Evolutionary conservation across 768 basidiomycete species (phyloP).

Genomic region (Pleurotus cornucopiae): DNA sequence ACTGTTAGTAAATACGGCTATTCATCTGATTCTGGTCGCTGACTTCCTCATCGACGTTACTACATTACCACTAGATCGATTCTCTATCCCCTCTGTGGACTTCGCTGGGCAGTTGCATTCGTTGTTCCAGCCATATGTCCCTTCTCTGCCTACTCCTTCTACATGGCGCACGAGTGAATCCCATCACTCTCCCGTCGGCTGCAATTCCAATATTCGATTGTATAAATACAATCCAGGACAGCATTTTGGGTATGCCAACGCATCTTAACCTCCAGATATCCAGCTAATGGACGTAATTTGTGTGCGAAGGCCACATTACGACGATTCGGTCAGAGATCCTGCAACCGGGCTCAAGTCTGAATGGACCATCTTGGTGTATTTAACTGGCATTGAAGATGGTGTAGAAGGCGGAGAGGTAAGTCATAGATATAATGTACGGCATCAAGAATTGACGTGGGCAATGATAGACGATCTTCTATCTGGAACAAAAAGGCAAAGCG

Average conservation of each 20-base stretch:
- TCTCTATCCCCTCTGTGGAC: conserved; percentile 50
- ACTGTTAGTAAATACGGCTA: conserved; percentile 38
- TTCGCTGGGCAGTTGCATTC: conserved; percentile 55
- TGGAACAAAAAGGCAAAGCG: conserved; percentile 44
- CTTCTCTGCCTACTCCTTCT: conserved; percentile 43
- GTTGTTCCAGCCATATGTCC: conserved; percentile 53
- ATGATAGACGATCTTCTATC: conserved; percentile 66
- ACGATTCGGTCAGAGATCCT: conserved; percentile 61
- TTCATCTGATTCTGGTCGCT: background rate
- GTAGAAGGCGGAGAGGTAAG: conserved; percentile 66
- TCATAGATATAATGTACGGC: background rate
- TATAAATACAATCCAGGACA: conserved; percentile 64
- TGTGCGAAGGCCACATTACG: conserved; percentile 53
- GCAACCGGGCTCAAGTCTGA: conserved; percentile 62
- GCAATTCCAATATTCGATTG: conserved; percentile 72
- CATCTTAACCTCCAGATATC: too few relatives aligned
- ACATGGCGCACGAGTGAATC: conserved; percentile 26
- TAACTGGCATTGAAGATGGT: conserved; percentile 69
- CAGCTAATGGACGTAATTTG: conserved; percentile 10
- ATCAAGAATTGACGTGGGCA: background rate
- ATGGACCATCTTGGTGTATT: conserved; percentile 75
- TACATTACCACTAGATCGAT: conserved; percentile 41
- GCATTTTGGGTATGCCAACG: conserved; percentile 51
- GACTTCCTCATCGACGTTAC: background rate
- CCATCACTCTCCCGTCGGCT: conserved; percentile 44